A percentile compares a stretch with the other conserved stretches of the same genome.
Conservation (phyloP, 768 basidiomycete species). For the Pleurotus salmoneostramineus region DNA sequence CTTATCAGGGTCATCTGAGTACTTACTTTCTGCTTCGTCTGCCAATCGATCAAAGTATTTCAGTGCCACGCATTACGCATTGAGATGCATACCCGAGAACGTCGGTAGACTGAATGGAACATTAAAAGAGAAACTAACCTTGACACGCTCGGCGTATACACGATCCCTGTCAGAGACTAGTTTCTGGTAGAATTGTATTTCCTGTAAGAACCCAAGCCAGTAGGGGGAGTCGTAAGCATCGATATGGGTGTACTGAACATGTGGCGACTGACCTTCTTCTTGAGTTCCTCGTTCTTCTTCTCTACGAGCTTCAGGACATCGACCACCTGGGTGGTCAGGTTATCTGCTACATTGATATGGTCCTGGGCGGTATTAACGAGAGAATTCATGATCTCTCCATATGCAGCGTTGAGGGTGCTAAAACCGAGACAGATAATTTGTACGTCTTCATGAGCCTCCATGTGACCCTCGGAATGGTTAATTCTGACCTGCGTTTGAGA, state of each 20-base stretch:
- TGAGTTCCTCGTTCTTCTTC: conserved; percentile 58
- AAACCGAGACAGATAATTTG: not conserved
- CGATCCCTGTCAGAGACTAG: conserved; percentile 68
- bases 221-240: too few species aligned
- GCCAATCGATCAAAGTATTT: not conserved
- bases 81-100: conserved; percentile 9
- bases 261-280: conserved; percentile 53
- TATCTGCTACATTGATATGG: conserved; percentile 65
- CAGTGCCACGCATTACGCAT: not conserved
- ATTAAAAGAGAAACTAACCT: conserved; percentile 38
- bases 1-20: not conserved
- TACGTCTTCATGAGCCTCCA: too few species aligned
- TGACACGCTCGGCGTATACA: conserved; percentile 60
- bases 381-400: conserved; percentile 61
- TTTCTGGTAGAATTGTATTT: conserved; percentile 64
- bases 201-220: not conserved
- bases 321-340: conserved; percentile 52
- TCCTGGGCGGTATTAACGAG: conserved; percentile 61
- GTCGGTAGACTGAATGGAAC: not conserved
- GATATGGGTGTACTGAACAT: too few species aligned
- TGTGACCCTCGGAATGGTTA: not conserved
- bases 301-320: conserved; percentile 61
- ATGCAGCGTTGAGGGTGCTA: conserved; percentile 74
- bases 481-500: conserved; percentile 50
- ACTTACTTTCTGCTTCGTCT: conserved; percentile 65